Conservation (phyloP, 2,329 filamentous ascomycete species). For the Microcera coccophila region DNA sequence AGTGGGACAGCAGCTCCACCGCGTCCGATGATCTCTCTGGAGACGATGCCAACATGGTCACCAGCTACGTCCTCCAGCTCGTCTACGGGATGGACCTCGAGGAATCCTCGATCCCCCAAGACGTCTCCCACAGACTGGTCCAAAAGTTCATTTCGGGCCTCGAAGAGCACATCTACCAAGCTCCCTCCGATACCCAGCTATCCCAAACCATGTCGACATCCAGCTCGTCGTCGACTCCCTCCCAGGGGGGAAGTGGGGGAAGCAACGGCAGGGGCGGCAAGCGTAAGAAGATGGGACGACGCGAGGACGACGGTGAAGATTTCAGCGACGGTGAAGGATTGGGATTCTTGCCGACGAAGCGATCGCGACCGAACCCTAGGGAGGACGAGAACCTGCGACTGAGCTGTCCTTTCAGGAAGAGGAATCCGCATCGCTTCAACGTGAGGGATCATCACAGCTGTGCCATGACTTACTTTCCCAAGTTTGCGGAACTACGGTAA, state of each 20-base stretch:
- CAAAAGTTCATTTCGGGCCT: slow-evolving; percentile 33
- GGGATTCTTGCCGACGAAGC: slow-evolving; percentile 28
- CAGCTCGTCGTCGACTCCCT: slow-evolving; percentile 30
- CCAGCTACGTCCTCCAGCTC: slow-evolving; percentile 36
- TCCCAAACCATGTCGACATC: slow-evolving; percentile 31
- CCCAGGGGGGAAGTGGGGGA: slow-evolving; percentile 22
- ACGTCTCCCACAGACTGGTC: slow-evolving; percentile 30
- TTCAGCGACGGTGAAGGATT: slow-evolving; percentile 34
- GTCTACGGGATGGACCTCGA: slow-evolving; percentile 37
- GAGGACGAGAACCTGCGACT: slow-evolving; percentile 39
- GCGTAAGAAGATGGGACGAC: slow-evolving; percentile 32
- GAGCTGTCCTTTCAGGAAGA: slow-evolving; percentile 43
- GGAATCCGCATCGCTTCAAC: slow-evolving; percentile 44
- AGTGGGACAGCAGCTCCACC: slow-evolving; percentile 18
- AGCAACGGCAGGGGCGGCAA: slow-evolving; percentile 28
- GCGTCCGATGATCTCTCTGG: slow-evolving; percentile 29
- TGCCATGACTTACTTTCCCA: slow-evolving; percentile 41
- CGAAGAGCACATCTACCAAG: slow-evolving; percentile 31
- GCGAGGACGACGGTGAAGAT: slow-evolving; percentile 34
- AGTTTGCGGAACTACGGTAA: slow-evolving; percentile 40
- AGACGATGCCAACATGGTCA: slow-evolving; percentile 34
- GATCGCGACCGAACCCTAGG: slow-evolving; percentile 28
- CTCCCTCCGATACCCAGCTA: slow-evolving; percentile 26
- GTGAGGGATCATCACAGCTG: slow-evolving; percentile 44
- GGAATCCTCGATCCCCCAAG: slow-evolving; percentile 28